Conservation (phyloP, 148 eudicot genomes). For the Arctostaphylos glauca region DNA sequence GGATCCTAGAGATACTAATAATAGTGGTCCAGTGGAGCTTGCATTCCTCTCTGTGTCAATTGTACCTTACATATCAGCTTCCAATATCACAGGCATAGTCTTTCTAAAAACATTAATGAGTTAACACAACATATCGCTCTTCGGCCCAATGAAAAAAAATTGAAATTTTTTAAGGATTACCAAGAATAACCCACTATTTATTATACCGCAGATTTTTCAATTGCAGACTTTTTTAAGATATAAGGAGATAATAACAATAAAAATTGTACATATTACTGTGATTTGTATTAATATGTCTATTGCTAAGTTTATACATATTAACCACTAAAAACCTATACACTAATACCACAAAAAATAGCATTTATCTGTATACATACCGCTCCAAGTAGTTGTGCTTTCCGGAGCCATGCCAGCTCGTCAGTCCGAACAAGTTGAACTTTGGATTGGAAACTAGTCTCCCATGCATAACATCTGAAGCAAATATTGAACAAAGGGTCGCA, state of each 20-base stretch:
- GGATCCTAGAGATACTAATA: neutral
- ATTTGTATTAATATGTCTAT: neutral
- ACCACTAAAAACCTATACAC: neutral
- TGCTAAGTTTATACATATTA: neutral
- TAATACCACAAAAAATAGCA: neutral
- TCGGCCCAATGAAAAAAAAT: neutral
- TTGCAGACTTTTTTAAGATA: neutral
- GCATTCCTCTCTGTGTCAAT: neutral
- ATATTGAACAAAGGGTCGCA: conserved; percentile 7
- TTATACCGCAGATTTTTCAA: neutral
- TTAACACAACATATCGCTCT: neutral
- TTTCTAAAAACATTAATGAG: neutral
- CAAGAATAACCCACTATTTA: neutral
- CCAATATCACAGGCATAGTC: neutral
- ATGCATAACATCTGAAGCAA: conserved; percentile 76
- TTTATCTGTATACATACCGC: conserved; percentile 57
- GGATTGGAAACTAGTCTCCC: conserved; percentile 74
- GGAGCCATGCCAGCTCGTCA: conserved; percentile 90
- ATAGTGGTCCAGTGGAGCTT: neutral
- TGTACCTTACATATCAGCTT: too few relatives aligned
- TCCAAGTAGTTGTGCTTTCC: conserved; percentile 74
- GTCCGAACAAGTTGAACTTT: conserved; percentile 75
- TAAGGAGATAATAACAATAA: too few relatives aligned
- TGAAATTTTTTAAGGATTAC: neutral
- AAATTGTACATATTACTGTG: neutral